These are phyloP conservation scores for Apiospora sp. DNA, from an alignment of 2,329 filamentous ascomycete species.

Conservation along the genomic window DNA sequence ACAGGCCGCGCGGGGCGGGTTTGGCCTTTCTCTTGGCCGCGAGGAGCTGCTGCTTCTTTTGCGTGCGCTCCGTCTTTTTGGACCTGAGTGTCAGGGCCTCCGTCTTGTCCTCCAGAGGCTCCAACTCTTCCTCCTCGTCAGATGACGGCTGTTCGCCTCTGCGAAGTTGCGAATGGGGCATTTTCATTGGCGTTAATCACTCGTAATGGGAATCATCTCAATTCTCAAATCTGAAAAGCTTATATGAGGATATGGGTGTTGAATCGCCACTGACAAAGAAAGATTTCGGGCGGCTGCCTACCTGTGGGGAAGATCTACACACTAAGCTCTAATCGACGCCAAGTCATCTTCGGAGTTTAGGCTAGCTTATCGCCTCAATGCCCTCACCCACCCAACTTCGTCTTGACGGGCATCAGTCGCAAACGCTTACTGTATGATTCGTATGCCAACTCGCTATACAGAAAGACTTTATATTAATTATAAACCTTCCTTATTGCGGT, in stretches of 20 bases:
- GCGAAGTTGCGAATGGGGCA: slow-evolving; percentile 26
- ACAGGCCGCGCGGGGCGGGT: slow-evolving; percentile 44
- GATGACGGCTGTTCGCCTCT: slow-evolving; percentile 28
- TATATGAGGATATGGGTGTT: neutral
- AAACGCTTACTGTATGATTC: no score
- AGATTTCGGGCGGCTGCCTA: neutral
- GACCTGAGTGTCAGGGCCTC: slow-evolving; percentile 56
- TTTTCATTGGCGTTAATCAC: neutral
- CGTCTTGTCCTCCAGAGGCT: slow-evolving; percentile 55
- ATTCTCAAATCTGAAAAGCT: neutral
- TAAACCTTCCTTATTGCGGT: no score
- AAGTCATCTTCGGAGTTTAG: slow-evolving; percentile 2
- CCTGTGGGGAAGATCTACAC: slow-evolving; percentile 7
- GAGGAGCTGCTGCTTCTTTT: slow-evolving; percentile 53
- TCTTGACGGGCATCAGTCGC: neutral
- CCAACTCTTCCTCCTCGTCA: slow-evolving; percentile 50
- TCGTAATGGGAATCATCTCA: neutral
- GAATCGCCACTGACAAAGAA: neutral
- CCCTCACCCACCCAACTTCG: neutral
- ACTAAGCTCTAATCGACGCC: neutral
- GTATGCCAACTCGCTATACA: no score
- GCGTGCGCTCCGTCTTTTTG: slow-evolving; percentile 58
- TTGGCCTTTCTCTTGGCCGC: slow-evolving; percentile 39
- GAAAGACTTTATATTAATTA: no score
- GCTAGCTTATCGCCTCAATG: neutral